phyloP scores from a whole-genome alignment of 2,329 filamentous ascomycete genomes.

The Scopulariopsis brevicaulis region DNA sequence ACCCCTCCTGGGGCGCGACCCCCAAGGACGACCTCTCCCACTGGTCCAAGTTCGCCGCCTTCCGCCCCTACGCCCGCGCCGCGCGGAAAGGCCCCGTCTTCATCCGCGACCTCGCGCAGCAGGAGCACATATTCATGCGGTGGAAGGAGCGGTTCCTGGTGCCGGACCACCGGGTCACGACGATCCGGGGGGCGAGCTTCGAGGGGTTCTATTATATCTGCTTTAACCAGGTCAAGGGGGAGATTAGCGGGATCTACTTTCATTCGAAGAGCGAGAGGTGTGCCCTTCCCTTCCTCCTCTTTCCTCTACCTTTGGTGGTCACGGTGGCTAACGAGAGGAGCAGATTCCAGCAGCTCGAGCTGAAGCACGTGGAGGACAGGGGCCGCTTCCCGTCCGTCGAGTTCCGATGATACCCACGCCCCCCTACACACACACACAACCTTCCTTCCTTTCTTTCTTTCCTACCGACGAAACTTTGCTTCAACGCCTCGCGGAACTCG shows the following conservation, averaged over 20 bases:
- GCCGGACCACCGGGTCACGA: conserved; percentile 83
- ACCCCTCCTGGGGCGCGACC: conserved; percentile 82
- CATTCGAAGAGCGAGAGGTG: conserved; percentile 97
- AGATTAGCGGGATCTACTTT: conserved; percentile 90
- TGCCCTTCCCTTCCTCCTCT: not conserved
- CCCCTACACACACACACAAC: not conserved
- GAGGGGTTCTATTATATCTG: conserved; percentile 99
- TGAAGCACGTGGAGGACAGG: conserved; percentile 76
- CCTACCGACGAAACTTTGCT: not conserved
- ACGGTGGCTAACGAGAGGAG: not conserved
- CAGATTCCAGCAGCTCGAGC: conserved; percentile 85
- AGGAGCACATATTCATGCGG: conserved; percentile 92
- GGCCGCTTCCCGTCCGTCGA: conserved; percentile 82
- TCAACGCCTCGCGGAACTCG: too few species aligned
- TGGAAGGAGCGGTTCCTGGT: conserved; percentile 99
- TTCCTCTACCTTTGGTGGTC: too few species aligned
- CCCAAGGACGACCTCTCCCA: conserved; percentile 88
- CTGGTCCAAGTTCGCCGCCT: conserved; percentile 84
- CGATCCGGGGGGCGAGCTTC: conserved; percentile 89
- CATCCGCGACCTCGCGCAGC: conserved; percentile 62
- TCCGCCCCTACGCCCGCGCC: conserved; percentile 59
- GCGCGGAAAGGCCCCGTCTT: conserved; percentile 38
- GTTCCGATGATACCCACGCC: conserved; percentile 37
- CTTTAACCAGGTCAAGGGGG: conserved; percentile 84
- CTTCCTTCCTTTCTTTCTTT: not conserved